Base-by-base conservation (phyloP, 2,329 filamentous ascomycete species). In the Boeremia lycopersici region DNA sequence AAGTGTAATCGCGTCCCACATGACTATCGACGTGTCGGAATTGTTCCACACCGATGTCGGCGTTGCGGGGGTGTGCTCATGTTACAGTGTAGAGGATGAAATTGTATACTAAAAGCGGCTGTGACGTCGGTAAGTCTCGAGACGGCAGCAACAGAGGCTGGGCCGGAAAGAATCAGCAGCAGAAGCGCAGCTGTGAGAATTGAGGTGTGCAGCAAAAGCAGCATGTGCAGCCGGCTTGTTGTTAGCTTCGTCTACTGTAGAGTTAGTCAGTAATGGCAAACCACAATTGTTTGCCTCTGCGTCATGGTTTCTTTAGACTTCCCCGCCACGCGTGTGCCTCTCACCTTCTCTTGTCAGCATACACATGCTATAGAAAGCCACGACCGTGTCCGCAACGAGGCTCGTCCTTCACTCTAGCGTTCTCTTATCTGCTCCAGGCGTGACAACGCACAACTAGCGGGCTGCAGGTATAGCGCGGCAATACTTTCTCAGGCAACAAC, bases 251-350 rank as follows among this genome's bases (percentile, higher is more conserved):
- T 34, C 35, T 46, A 23, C 19, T 23, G 19, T 23, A n/a, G 29
- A 55, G 52, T 55, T 49, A 50, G 52, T 50, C 35, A 50, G 40
- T 50, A 25, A 49, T 50, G n/a, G 46, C 52, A 55, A 49, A 55
- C 29, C 41, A 30, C 52, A 38, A 36, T 44, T 48, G 44, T 34
- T 47, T 53, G 47, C 44, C 48, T 59, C 48, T 53, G 53, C 57
- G 56, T 61, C 61, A 60, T 60, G 56, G 49, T 42, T 45, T 49
- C 54, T 39, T n/a, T 51, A 58, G 48, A 48, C 48, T 51, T 48
- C 58, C 43, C 56, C 49, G 52, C 55, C 31, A 53, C 38, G 15
- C 15, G 38, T n/a, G 36, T 26, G n/a, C 41, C 29, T 45, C 48
- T 17, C 47, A 35, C 30, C 45, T 50, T 45, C 38, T 49, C 35